Evolutionary conservation across 2,329 filamentous ascomycete species (phyloP).

Genomic region (Corinectria fuckeliana): DNA sequence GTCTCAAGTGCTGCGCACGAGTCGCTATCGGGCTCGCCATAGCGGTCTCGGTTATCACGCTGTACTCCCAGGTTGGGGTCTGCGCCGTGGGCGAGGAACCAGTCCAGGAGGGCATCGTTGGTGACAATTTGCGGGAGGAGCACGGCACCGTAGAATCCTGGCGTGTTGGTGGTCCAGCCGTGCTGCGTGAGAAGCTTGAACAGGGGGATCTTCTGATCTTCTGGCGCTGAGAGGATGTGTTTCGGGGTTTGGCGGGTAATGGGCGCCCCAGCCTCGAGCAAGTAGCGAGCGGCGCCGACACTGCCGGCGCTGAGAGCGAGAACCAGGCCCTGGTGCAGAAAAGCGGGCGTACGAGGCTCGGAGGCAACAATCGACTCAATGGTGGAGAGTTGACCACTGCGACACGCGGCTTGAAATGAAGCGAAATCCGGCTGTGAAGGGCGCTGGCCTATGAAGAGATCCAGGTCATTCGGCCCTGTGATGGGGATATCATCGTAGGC

Average conservation of each 20-base stretch:
- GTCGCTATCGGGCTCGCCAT: conserved; percentile 15
- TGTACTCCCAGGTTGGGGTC: conserved; percentile 28
- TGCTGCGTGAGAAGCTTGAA: conserved; percentile 20
- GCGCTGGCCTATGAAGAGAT: not conserved
- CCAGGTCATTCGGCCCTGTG: conserved; percentile 6
- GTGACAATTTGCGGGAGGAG: conserved; percentile 19
- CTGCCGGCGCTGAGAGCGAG: conserved; percentile 17
- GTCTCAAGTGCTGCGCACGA: conserved; percentile 23
- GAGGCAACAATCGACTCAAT: conserved; percentile 15
- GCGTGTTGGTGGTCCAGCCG: conserved; percentile 25
- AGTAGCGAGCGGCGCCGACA: conserved; percentile 4
- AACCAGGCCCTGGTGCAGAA: conserved; percentile 20
- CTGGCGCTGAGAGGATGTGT: conserved; percentile 11
- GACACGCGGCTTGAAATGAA: conserved; percentile 22
- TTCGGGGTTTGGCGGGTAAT: conserved; percentile 15
- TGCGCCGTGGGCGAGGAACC: conserved; percentile 30
- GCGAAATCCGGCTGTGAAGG: not conserved
- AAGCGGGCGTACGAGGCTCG: conserved; percentile 7
- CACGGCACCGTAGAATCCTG: conserved; percentile 20
- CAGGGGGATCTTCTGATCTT: not conserved
- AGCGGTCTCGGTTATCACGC: conserved; percentile 11
- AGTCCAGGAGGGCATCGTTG: conserved; percentile 17
- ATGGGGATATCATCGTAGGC: conserved; percentile 20
- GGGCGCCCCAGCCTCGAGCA: conserved; percentile 22
- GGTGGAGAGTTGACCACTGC: not conserved